Evolutionary conservation across 441 rosid species (phyloP).

Genomic region (Populus trichocarpa): DNA sequence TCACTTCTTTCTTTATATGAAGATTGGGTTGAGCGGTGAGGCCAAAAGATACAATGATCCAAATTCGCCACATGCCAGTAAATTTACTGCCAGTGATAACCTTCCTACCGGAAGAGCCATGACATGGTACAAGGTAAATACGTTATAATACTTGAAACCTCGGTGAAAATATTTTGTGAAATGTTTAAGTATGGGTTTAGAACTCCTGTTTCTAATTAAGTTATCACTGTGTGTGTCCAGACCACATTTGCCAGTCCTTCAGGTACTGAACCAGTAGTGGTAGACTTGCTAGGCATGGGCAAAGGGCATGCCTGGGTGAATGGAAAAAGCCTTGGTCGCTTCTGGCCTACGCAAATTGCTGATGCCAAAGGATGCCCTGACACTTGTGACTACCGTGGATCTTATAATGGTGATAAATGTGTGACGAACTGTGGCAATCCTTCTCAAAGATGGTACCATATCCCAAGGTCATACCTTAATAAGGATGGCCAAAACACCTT

Average conservation of each 20-base stretch:
- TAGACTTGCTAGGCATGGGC: slow-evolving; percentile 53
- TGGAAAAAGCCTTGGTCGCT: slow-evolving; percentile 47
- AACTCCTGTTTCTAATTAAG: background rate
- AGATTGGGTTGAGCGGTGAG: slow-evolving; percentile 57
- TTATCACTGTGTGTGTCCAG: slow-evolving; percentile 13
- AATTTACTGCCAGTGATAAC: slow-evolving; percentile 14
- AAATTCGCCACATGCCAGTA: background rate
- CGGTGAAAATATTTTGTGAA: background rate
- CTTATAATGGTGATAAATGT: slow-evolving; percentile 36
- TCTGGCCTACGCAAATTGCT: slow-evolving; percentile 45
- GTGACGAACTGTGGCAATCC: slow-evolving; percentile 46
- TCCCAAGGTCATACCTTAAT: slow-evolving; percentile 47
- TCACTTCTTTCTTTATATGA: slow-evolving; percentile 25
- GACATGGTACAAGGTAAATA: slow-evolving; percentile 41
- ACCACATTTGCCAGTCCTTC: slow-evolving; percentile 49
- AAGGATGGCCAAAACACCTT: slow-evolving; percentile 36
- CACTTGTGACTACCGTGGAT: slow-evolving; percentile 43
- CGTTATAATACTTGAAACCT: background rate
- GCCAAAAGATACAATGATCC: slow-evolving; percentile 14
- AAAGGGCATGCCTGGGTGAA: slow-evolving; percentile 64
- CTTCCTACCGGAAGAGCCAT: slow-evolving; percentile 21
- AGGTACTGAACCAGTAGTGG: slow-evolving; percentile 44
- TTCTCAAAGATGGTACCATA: slow-evolving; percentile 62
- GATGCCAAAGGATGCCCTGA: slow-evolving; percentile 27
- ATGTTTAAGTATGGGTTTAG: no score